Conservation (phyloP, 2,329 filamentous ascomycete species). For the Sphaerulina populicola region DNA sequence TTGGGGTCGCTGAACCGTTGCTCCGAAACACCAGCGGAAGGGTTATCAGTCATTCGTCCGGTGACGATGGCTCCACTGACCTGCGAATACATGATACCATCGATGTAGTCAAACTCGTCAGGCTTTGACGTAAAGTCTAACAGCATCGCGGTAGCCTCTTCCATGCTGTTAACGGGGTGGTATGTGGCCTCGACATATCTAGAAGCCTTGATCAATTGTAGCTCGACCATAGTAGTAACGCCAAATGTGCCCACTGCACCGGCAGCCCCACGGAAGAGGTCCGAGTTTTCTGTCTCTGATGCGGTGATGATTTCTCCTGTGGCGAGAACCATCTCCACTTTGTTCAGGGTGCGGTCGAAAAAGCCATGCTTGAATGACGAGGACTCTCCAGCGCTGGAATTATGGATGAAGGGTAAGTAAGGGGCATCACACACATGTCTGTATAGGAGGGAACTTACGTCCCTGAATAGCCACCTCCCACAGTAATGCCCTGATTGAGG, state of each 20-base stretch:
- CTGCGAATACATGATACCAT: constrained; percentile 44
- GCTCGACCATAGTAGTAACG: constrained; percentile 52
- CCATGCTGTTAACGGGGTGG: constrained; percentile 36
- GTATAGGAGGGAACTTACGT: constrained; percentile 31
- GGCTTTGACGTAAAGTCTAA: constrained; percentile 33
- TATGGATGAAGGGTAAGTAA: neutral
- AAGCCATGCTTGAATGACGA: constrained; percentile 60
- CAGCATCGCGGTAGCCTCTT: constrained; percentile 38
- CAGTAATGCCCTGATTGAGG: constrained; percentile 50
- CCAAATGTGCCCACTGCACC: constrained; percentile 60
- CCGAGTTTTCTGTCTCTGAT: constrained; percentile 47
- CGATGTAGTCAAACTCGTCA: constrained; percentile 43
- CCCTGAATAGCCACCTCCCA: constrained; percentile 59
- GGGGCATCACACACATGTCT: neutral
- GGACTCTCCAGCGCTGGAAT: constrained; percentile 51
- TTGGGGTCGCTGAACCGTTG: constrained; percentile 37
- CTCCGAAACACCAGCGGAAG: constrained; percentile 11
- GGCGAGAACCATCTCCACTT: constrained; percentile 57
- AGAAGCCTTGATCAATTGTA: constrained; percentile 41
- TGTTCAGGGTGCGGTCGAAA: constrained; percentile 55
- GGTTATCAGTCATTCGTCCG: constrained; percentile 36
- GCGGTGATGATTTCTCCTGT: constrained; percentile 51
- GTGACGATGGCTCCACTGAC: constrained; percentile 39
- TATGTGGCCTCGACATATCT: constrained; percentile 46
- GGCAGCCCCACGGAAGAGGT: constrained; percentile 58